phyloP scores from a whole-genome alignment of 2,329 filamentous ascomycete genomes.

The Penicillium sp. region DNA sequence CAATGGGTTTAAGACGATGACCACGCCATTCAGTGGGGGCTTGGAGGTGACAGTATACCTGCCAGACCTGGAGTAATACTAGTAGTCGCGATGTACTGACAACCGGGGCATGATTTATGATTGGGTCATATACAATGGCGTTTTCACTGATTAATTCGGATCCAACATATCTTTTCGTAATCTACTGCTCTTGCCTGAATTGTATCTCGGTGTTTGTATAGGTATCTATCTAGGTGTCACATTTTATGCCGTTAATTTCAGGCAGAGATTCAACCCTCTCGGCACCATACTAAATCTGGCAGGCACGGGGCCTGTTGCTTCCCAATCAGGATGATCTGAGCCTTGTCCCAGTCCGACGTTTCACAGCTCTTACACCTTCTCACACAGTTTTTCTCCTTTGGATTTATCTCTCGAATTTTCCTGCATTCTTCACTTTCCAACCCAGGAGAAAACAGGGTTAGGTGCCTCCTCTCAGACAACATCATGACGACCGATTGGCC shows the following conservation, averaged over 20 bases:
- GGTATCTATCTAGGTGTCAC: neutral
- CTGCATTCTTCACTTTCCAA: too few relatives aligned
- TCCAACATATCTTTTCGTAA: too few relatives aligned
- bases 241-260: neutral
- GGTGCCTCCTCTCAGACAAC: neutral
- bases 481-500: neutral
- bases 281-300: too few relatives aligned
- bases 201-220: neutral
- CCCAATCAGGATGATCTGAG: neutral
- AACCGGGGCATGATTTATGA: neutral
- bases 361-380: neutral
- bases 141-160: neutral
- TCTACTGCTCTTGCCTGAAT: neutral
- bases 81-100: neutral
- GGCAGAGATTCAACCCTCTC: neutral
- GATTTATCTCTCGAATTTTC: neutral
- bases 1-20: slow-evolving; percentile 3
- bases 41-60: slow-evolving; percentile 2
- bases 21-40: slow-evolving; percentile 6
- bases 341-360: neutral
- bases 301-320: too few relatives aligned
- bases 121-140: neutral
- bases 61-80: neutral
- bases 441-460: too few relatives aligned
- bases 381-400: neutral